Conservation (phyloP, 495 filamentous ascomycete species). For the Podospora conica region DNA sequence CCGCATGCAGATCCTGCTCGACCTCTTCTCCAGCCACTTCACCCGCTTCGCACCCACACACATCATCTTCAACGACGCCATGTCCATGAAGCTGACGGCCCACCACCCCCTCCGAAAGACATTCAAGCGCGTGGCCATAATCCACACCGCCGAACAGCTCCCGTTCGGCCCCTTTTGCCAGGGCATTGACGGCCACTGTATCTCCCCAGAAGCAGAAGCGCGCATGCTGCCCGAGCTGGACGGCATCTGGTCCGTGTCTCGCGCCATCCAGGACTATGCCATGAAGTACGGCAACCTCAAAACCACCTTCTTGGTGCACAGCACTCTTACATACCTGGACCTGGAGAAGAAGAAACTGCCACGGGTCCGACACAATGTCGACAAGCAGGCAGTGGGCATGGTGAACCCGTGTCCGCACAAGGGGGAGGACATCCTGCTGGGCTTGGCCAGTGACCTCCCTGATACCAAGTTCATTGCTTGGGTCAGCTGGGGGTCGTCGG, state of each 20-base stretch:
- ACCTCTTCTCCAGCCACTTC: slow-evolving; percentile 17
- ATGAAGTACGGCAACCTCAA: slow-evolving; percentile 19
- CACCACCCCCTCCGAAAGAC: not conserved
- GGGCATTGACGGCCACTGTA: slow-evolving; percentile 24
- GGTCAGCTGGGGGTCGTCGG: slow-evolving; percentile 27
- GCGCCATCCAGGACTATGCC: slow-evolving; percentile 24
- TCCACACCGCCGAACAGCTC: slow-evolving; percentile 30
- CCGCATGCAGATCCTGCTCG: slow-evolving; percentile 14
- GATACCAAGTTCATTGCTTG: slow-evolving; percentile 28
- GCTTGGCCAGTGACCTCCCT: slow-evolving; percentile 21
- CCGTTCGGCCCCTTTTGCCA: slow-evolving; percentile 26
- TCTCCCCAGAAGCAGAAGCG: slow-evolving; percentile 19
- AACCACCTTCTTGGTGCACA: slow-evolving; percentile 25
- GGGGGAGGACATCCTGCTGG: slow-evolving; percentile 23
- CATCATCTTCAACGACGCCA: slow-evolving; percentile 29
- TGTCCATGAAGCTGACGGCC: slow-evolving; percentile 27
- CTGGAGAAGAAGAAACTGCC: slow-evolving; percentile 15
- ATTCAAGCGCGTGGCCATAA: slow-evolving; percentile 25
- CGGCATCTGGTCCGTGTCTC: slow-evolving; percentile 28
- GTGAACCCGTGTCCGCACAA: slow-evolving; percentile 31
- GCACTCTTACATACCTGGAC: slow-evolving; percentile 23
- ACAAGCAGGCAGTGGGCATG: slow-evolving; percentile 29
- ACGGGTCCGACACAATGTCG: slow-evolving; percentile 20
- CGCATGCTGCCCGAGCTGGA: slow-evolving; percentile 22
- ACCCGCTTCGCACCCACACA: slow-evolving; percentile 23